These are phyloP conservation scores for Hapsidospora chrysogenum DNA, from an alignment of 495 filamentous ascomycete species.

Conservation along the genomic window DNA sequence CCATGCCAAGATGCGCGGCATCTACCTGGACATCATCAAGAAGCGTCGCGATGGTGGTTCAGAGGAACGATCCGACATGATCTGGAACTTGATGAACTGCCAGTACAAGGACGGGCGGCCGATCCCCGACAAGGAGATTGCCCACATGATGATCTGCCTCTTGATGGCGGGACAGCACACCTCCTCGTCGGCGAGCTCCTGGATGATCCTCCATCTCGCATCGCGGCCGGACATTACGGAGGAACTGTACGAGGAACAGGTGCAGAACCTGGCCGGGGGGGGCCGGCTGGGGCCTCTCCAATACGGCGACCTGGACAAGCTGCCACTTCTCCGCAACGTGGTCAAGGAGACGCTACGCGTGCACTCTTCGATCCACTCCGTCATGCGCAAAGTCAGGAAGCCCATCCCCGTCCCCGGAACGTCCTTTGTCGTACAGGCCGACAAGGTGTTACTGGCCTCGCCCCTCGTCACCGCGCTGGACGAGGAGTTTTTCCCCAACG, in stretches of 20 bases:
- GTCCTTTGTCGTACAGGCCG: slow-evolving; percentile 42
- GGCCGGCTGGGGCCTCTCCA: slow-evolving; percentile 27
- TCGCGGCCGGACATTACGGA: slow-evolving; percentile 40
- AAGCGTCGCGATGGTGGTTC: slow-evolving; percentile 25
- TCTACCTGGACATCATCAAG: slow-evolving; percentile 46
- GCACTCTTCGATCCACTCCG: slow-evolving; percentile 51
- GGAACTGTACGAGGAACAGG: slow-evolving; percentile 45
- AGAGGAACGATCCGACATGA: slow-evolving; percentile 38
- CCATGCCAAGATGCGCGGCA: slow-evolving; percentile 41
- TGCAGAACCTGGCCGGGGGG: slow-evolving; percentile 28
- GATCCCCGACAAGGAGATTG: slow-evolving; percentile 47
- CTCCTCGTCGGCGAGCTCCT: slow-evolving; percentile 45
- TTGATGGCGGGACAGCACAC: slow-evolving; percentile 62
- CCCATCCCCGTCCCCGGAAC: slow-evolving; percentile 50
- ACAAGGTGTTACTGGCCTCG: slow-evolving; percentile 48
- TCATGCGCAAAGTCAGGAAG: slow-evolving; percentile 51
- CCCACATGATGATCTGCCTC: slow-evolving; percentile 64
- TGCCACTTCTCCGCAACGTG: slow-evolving; percentile 39
- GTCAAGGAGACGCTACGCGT: slow-evolving; percentile 52
- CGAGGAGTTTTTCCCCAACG: slow-evolving; percentile 26
- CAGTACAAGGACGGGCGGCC: slow-evolving; percentile 44
- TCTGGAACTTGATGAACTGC: slow-evolving; percentile 49
- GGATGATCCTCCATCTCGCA: slow-evolving; percentile 52
- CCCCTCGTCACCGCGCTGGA: slow-evolving; percentile 32
- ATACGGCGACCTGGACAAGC: slow-evolving; percentile 36